A percentile compares a stretch with the other conserved stretches of the same genome.
Evolutionary conservation across 2,329 filamentous ascomycete species (phyloP).

Genomic region (Phialophora expanda): DNA sequence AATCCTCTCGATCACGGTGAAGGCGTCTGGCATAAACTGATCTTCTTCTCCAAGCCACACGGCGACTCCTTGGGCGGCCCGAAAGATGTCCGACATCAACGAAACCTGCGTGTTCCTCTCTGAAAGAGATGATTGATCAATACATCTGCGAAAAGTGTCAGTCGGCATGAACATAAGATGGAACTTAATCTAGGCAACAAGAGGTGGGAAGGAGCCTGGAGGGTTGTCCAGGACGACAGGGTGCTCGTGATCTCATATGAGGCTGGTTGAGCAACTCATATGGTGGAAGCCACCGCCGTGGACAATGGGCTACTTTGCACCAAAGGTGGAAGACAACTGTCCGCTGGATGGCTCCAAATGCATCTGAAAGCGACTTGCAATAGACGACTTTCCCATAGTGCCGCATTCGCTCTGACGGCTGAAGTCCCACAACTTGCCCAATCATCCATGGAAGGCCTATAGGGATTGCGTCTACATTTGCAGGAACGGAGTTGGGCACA

Average conservation of each 20-base stretch:
- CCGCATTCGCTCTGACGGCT: neutral
- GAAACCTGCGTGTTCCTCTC: conserved; percentile 32
- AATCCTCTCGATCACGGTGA: conserved; percentile 6
- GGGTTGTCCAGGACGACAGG: neutral
- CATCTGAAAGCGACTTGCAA: neutral
- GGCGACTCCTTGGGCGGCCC: conserved; percentile 13
- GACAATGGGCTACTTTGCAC: neutral
- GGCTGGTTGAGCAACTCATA: neutral
- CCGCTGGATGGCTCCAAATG: neutral
- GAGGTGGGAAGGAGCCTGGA: neutral
- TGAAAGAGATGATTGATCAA: conserved; percentile 32
- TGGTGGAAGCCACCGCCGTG: neutral
- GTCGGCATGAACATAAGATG: neutral
- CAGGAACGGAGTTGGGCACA: neutral
- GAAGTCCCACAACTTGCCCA: neutral
- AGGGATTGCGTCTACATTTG: neutral
- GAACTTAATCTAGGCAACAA: neutral
- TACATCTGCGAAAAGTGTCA: conserved; percentile 19
- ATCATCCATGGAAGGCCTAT: neutral
- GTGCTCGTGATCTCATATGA: neutral
- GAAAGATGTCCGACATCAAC: conserved; percentile 34
- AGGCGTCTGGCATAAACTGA: conserved; percentile 10
- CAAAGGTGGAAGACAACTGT: neutral
- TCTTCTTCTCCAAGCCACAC: conserved; percentile 27
- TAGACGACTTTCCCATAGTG: neutral